Base-by-base conservation (phyloP, 2,329 filamentous ascomycete species). In the Camillea tinctor region DNA sequence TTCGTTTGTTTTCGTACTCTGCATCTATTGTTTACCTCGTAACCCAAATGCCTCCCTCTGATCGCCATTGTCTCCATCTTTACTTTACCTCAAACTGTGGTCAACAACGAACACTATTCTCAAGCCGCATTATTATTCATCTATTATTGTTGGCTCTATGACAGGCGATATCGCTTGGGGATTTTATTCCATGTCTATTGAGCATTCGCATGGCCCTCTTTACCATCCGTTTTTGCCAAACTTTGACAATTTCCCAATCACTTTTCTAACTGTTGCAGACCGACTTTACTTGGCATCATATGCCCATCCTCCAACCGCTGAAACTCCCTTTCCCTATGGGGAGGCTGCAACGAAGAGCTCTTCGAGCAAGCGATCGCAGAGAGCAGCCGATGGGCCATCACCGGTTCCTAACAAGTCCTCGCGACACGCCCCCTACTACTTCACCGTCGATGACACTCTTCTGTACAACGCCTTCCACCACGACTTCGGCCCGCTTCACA, bases 401-500 rank as follows among this genome's bases (percentile, higher is more conserved):
- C 75, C 81, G 9, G 76, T 75, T 0, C 59, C 68, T 15, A 72
- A 77, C 23, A 75, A 77, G 60, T 76, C 81, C n/a, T 77, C 82
- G 56, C 86, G 67, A 61, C 60, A 84, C 66, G 79, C 88, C 58
- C 95, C 95, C 1, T 93, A 91, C 74, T 99, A 98, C 80, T 99
- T 99, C 77, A 94, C 92, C 55, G 88, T 98, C 67, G 95, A 99
- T 74, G 92, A 96, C 73, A 89, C 83, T 49, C 87, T 99, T 51
- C 84, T 97, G 52, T 99, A 99, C 83, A 99, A 99, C 76, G 93
- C 94, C 30, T 99, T 99, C 78, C 93, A 98, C 78, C 93, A 96
- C 71, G 95, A 99, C 79, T 99, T 99, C 76, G 95, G 95, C 70
- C 95, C 95, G 71, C 82, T 99, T 61, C 95, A 99, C 80, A 96